Conservation (phyloP, 2,329 filamentous ascomycete genomes). For the Pyricularia grisea region DNA sequence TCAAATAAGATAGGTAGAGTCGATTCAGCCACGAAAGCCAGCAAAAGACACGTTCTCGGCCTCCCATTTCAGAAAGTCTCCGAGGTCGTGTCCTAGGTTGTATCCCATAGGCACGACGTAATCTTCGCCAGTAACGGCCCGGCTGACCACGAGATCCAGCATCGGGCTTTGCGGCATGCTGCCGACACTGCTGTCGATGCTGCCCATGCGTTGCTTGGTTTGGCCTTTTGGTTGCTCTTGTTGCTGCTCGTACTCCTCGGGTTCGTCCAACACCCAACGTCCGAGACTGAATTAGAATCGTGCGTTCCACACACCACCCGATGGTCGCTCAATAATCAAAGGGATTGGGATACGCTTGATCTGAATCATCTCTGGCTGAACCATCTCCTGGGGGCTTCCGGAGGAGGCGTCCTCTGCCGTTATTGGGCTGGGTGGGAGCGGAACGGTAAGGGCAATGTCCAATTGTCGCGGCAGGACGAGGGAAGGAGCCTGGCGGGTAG, state of each 20-base stretch:
- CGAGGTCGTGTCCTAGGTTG: conserved; percentile 49
- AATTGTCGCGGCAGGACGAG: conserved; percentile 1
- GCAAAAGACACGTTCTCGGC: conserved; percentile 34
- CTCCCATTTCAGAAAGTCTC: conserved; percentile 50
- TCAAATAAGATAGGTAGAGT: background rate
- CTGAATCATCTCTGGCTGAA: conserved; percentile 14
- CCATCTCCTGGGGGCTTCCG: background rate
- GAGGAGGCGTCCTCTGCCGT: background rate
- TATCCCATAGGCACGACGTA: conserved; percentile 47
- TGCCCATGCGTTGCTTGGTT: conserved; percentile 15
- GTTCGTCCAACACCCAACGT: conserved; percentile 26
- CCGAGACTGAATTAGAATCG: conserved; percentile 14
- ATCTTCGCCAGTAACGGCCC: conserved; percentile 24
- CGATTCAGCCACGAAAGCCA: background rate
- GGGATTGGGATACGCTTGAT: conserved; percentile 29
- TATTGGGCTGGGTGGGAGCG: conserved; percentile 5
- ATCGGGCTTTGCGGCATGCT: conserved; percentile 43
- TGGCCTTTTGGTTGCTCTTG: background rate
- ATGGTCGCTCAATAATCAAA: conserved; percentile 22
- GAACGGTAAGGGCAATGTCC: background rate
- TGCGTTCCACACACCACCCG: conserved; percentile 15
- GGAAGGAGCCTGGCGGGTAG: background rate
- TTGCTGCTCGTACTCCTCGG: conserved; percentile 12
- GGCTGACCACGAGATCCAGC: conserved; percentile 33
- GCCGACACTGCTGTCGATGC: conserved; percentile 36